Evolutionary conservation across 2,329 filamentous ascomycete genomes (phyloP).

Genomic region (Sporothrix brasiliensis): DNA sequence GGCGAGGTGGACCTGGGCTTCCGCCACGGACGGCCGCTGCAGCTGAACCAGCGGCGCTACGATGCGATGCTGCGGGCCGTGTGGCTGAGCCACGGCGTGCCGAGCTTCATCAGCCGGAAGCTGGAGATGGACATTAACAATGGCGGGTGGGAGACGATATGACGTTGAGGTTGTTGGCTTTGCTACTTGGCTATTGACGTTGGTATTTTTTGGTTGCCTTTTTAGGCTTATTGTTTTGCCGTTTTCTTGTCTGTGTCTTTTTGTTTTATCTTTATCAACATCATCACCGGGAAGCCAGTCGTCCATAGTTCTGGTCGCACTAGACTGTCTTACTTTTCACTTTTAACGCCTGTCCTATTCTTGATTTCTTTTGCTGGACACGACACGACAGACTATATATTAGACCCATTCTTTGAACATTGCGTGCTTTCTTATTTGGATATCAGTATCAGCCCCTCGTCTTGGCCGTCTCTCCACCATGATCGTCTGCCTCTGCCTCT

Average conservation of each 20-base stretch:
- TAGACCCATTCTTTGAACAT: neutral
- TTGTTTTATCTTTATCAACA: too few relatives aligned
- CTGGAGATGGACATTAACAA: slow-evolving; percentile 96
- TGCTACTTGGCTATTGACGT: too few relatives aligned
- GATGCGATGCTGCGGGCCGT: slow-evolving; percentile 82
- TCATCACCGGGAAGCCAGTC: too few relatives aligned
- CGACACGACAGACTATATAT: neutral
- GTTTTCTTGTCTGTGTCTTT: neutral
- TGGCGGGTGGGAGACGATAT: slow-evolving; percentile 92
- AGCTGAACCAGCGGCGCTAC: slow-evolving; percentile 90
- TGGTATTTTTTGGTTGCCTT: too few relatives aligned
- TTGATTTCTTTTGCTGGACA: neutral
- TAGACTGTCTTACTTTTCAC: too few relatives aligned
- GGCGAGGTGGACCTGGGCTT: slow-evolving; percentile 94
- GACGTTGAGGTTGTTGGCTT: neutral
- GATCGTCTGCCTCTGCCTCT: neutral
- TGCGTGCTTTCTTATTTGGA: too few relatives aligned
- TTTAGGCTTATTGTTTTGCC: neutral
- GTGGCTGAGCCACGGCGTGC: slow-evolving; percentile 85
- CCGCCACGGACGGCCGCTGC: slow-evolving; percentile 82
- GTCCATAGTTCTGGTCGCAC: too few relatives aligned
- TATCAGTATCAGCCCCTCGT: neutral
- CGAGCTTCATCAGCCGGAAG: slow-evolving; percentile 84
- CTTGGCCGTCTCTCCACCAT: neutral
- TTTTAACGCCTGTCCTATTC: neutral